Evolutionary conservation across 345 rosid genomes (phyloP), one percentile per base, ranked within the genome.

Genomic region (Eutrema japonicum): DNA sequence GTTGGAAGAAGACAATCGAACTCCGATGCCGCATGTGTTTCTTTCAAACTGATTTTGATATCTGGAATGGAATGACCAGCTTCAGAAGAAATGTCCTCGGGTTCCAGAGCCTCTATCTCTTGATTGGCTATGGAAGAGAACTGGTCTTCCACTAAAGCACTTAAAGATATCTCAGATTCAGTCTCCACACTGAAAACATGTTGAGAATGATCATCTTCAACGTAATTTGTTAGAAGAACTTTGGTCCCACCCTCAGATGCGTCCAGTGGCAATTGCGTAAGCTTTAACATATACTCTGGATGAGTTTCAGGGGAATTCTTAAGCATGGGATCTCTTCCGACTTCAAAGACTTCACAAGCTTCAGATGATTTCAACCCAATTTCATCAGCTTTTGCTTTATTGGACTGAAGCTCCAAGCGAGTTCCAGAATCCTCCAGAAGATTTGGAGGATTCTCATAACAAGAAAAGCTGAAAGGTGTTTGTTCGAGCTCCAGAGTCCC

Each of bases 91-190:
- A 42, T 55, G 18, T 11, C 30, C 22, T 68, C 43, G 22, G 51
- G 33, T 55, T 54, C 62, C 32, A 54, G 51, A 68, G 51, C 27
- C 71, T 54, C 57, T 10, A 35, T 51, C 76, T 62, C 69, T 32
- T 71, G 62, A 71, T 62, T 30, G 62, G 35, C 36, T 11, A 64
- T 2, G 56, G 71, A 54, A 35, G 57, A n/a, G 57, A 73, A 36
- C 10, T 64, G 71, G 56, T 64, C 49, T 64, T 73, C 77, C 13
- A 73, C 64, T 36, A 64, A 30, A 73, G 40, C 71, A 46, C 71
- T 73, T n/a, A 73, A 64, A 53, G 71, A 73, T 41, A 73, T 43
- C 49, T 64, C 77, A 43, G 77, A 64, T 26, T 16, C 71, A 45
- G 77, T 53, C 49, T 73, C 77, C 18, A 36, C 70, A 73, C 1